Evolutionary conservation across 75 land plant species (phyloP).

Genomic region (Chamaecyparis obtusa): DNA sequence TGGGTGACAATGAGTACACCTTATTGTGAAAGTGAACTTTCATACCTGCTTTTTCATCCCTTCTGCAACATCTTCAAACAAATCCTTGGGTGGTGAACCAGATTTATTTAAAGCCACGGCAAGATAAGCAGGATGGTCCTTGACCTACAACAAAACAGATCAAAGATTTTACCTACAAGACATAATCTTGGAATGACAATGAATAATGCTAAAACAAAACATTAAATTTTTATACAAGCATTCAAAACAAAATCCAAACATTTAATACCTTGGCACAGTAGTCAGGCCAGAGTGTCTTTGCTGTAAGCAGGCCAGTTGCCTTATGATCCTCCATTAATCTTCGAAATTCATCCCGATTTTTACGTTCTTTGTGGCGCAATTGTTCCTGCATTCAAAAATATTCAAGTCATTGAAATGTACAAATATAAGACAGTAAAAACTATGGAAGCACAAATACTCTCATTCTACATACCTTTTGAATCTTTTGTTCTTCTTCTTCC

Average conservation of each 20-base stretch:
- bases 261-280: constrained; percentile 65
- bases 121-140: constrained; percentile 62
- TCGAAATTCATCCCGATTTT: constrained; percentile 92
- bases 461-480: constrained; percentile 61
- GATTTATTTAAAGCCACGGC: constrained; percentile 78
- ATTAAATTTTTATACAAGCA: neutral
- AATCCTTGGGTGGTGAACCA: constrained; percentile 90
- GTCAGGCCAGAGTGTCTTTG: constrained; percentile 82
- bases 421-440: neutral
- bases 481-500: constrained; percentile 85
- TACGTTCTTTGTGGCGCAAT: constrained; percentile 72
- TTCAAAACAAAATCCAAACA: neutral
- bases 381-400: constrained; percentile 53
- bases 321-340: constrained; percentile 87
- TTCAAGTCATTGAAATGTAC: neutral
- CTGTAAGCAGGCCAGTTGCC: constrained; percentile 62
- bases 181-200: neutral
- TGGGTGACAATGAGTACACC: neutral
- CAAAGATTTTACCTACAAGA: neutral
- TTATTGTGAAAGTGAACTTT: neutral
- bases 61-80: constrained; percentile 89
- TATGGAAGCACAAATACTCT: neutral
- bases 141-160: constrained; percentile 47
- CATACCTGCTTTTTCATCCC: constrained; percentile 78
- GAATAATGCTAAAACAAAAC: neutral